These are phyloP conservation scores for Diaporthe ampelina DNA, from an alignment of 2,329 filamentous ascomycete species.

Conservation along the genomic window DNA sequence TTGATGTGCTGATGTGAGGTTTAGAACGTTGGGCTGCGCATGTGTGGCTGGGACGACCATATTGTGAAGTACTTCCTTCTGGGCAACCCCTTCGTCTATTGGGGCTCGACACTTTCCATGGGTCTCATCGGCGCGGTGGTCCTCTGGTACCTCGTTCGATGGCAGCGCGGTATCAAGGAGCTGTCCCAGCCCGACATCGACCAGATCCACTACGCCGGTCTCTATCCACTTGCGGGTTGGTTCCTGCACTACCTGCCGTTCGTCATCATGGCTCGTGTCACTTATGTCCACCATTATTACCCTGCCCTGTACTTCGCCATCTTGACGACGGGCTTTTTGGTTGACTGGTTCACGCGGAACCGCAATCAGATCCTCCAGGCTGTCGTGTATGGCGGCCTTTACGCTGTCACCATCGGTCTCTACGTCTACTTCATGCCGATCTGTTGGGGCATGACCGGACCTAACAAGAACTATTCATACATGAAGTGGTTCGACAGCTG, in stretches of 20 bases:
- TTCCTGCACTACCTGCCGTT: conserved; percentile 97
- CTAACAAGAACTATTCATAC: conserved; percentile 87
- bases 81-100: conserved; percentile 96
- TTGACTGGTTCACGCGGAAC: conserved; percentile 84
- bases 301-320: conserved; percentile 98
- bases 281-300: conserved; percentile 99
- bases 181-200: conserved; percentile 86
- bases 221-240: conserved; percentile 96
- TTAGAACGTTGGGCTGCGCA: conserved; percentile 87
- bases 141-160: conserved; percentile 89
- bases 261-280: conserved; percentile 97
- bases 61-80: conserved; percentile 99
- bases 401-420: conserved; percentile 80
- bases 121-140: conserved; percentile 80
- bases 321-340: conserved; percentile 86
- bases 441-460: conserved; percentile 94
- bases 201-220: conserved; percentile 91
- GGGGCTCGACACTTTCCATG: conserved; percentile 88
- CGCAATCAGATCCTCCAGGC: conserved; percentile 75
- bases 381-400: conserved; percentile 80
- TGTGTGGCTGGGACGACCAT: conserved; percentile 98
- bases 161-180: conserved; percentile 94
- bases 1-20: conserved; percentile 7
- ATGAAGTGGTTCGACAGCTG: conserved; percentile 94
- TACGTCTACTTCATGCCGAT: conserved; percentile 94